Evolutionary conservation across 2,329 filamentous ascomycete genomes (phyloP).

Genomic region (Apiospora phragmitis): DNA sequence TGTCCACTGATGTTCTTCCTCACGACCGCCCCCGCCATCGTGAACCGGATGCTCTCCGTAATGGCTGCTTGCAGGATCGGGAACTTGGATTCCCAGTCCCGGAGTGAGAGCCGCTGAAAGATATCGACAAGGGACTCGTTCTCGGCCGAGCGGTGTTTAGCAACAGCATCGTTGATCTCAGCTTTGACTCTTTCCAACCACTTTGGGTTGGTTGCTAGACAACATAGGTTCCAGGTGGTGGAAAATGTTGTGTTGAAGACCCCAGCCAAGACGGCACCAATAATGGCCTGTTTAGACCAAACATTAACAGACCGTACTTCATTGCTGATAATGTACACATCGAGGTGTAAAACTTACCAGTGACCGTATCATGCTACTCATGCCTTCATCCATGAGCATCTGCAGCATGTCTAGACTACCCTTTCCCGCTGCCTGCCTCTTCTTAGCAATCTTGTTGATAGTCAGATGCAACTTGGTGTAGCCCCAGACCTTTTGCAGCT

Average conservation of each 20-base stretch:
- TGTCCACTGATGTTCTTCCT: conserved; percentile 12
- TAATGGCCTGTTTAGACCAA: background rate
- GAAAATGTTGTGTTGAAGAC: conserved; percentile 13
- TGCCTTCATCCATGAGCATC: conserved; percentile 4
- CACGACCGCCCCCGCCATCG: conserved; percentile 13
- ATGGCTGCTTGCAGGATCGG: background rate
- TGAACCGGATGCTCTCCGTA: conserved; percentile 12
- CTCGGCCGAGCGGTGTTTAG: background rate
- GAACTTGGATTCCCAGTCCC: conserved; percentile 10
- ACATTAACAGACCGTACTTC: no score
- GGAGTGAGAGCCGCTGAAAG: background rate
- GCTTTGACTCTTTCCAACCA: background rate
- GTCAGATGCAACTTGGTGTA: conserved; percentile 11
- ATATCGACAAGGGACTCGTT: background rate
- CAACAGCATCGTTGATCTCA: background rate
- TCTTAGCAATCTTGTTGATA: background rate
- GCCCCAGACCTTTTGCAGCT: conserved; percentile 10
- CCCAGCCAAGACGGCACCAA: conserved; percentile 12
- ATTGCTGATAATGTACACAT: background rate
- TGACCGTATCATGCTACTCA: background rate
- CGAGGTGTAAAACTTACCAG: background rate
- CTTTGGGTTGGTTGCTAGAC: background rate
- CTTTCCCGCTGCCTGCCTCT: background rate
- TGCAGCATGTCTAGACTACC: conserved; percentile 7
- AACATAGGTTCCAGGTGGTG: conserved; percentile 10